Percentiles rank a stretch among this genome's conserved stretches.
Conservation (phyloP, 2,329 filamentous ascomycete genomes). For the Botrytis elliptica region DNA sequence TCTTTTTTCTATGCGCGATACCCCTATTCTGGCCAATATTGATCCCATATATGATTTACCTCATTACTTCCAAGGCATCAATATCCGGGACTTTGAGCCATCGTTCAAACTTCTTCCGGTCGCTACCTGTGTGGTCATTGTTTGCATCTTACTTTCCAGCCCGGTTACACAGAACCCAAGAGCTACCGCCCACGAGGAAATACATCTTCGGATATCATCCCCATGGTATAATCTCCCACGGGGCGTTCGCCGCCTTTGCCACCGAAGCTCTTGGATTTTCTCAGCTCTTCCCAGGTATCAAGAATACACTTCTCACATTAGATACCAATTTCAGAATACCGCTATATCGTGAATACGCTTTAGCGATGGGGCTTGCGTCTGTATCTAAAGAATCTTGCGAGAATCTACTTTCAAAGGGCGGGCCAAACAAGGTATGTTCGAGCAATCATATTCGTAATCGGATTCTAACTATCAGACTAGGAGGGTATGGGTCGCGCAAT, state of each 20-base stretch:
- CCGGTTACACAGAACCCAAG: slow-evolving; percentile 77
- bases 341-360: slow-evolving; percentile 90
- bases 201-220: slow-evolving; percentile 98
- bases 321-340: slow-evolving; percentile 94
- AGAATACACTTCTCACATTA: slow-evolving; percentile 89
- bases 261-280: slow-evolving; percentile 88
- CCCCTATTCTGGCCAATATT: slow-evolving; percentile 85
- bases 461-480: slow-evolving; percentile 31
- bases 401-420: slow-evolving; percentile 79
- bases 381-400: slow-evolving; percentile 91
- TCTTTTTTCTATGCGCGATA: slow-evolving; percentile 89
- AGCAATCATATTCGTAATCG: background rate
- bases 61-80: slow-evolving; percentile 74
- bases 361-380: slow-evolving; percentile 81
- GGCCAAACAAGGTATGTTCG: slow-evolving; percentile 54
- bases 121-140: slow-evolving; percentile 75
- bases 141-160: slow-evolving; percentile 94
- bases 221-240: slow-evolving; percentile 95
- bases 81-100: slow-evolving; percentile 72
- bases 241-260: slow-evolving; percentile 87
- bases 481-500: slow-evolving; percentile 94
- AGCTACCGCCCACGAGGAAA: slow-evolving; percentile 77
- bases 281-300: slow-evolving; percentile 89
- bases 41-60: slow-evolving; percentile 76
- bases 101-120: slow-evolving; percentile 73